Evolutionary conservation across 176 grass and related monocot species (phyloP), one percentile per base, ranked within the genome.

Genomic region (Musa schizocarpa): DNA sequence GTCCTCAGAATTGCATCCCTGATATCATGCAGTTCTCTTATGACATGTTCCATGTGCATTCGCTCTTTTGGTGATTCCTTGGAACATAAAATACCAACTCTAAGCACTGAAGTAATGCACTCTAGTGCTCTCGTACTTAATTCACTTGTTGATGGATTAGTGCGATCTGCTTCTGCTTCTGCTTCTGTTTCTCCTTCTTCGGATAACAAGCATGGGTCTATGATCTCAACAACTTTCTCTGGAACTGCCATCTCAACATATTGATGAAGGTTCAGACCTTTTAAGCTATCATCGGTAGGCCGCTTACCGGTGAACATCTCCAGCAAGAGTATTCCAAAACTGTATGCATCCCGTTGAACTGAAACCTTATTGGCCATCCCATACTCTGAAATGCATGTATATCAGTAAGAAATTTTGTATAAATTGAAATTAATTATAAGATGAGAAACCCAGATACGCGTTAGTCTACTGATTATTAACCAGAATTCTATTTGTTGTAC

Each of bases 221-320:
- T 24, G 2, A 68, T 65, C 11, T 26, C 49, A 17, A 8, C 64
- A 10, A 68, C 23, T 26, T 4, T 20, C n/a, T 53, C 10, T 14
- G 43, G 14, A 13, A 78, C 8, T 78, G 48, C 63, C 20, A 53
- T 29, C 51, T 78, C 50, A 50, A 68, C 23, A 27, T 11, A 67
- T 24, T 7, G 19, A 17, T 54, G 21, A 29, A 68, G 76, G 23
- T 49, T 68, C 7, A 80, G 34, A 12, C 74, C 78, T 29, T 81
- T 62, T 50, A 89, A 83, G 61, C 64, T 75, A 9, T 62, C 65
- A 72, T 86, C 81, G 59, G 83, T 83, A 12, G 81, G 81, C 12
- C 63, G 20, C 14, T 43, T 89, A 51, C 83, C 78, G 16, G 70
- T 83, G 78, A 86, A 83, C 81, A 89, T 86, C 81, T 81, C 84